Evolutionary conservation across 2,329 filamentous ascomycete genomes (phyloP).

Genomic region (Stemphylium beticola): DNA sequence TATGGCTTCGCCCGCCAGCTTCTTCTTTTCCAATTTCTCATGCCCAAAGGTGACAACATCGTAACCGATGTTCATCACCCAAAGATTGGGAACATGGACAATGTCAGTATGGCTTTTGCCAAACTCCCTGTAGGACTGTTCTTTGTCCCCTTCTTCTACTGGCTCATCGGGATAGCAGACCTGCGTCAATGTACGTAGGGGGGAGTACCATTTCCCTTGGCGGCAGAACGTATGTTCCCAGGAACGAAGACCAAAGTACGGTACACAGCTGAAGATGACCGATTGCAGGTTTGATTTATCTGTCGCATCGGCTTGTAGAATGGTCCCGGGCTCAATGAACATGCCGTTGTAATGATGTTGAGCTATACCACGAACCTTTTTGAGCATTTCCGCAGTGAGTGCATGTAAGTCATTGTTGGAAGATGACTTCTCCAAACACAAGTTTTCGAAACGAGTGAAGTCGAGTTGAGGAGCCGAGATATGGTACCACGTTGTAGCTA

Average conservation of each 20-base stretch:
- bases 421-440: no score
- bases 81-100: no score
- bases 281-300: slow-evolving; percentile 24
- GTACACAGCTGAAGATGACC: slow-evolving; percentile 41
- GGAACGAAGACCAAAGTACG: slow-evolving; percentile 31
- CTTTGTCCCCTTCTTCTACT: slow-evolving; percentile 36
- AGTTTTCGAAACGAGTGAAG: slow-evolving; percentile 32
- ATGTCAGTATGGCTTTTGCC: no score
- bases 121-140: slow-evolving; percentile 40
- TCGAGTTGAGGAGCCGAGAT: slow-evolving; percentile 28
- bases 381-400: slow-evolving; percentile 24
- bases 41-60: no score
- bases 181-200: slow-evolving; percentile 39
- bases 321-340: slow-evolving; percentile 45
- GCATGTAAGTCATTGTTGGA: no score
- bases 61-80: no score
- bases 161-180: slow-evolving; percentile 42
- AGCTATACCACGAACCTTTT: slow-evolving; percentile 34
- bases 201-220: slow-evolving; percentile 18
- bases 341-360: slow-evolving; percentile 34
- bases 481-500: slow-evolving; percentile 37
- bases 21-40: no score
- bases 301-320: slow-evolving; percentile 37
- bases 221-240: no score
- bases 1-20: no score